Evolutionary conservation across 2,329 filamentous ascomycete species (phyloP), one percentile per base, ranked within the genome.

Genomic region (Pestalotiopsis fici): DNA sequence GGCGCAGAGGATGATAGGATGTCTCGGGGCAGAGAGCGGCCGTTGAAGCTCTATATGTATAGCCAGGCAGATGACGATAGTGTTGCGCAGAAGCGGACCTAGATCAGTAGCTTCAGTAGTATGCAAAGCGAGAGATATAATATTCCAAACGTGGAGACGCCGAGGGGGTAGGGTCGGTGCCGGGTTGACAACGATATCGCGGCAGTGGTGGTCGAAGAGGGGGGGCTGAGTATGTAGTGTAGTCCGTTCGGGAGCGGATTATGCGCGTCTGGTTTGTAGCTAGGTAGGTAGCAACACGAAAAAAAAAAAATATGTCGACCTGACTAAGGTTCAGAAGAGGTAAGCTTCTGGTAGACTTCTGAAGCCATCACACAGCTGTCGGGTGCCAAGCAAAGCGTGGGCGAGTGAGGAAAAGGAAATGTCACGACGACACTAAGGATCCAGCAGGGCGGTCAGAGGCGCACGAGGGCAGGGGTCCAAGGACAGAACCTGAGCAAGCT

Each of bases 401-500:
- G 43, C 13, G 28, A 27, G 23, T 12, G 27, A 54, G 43, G 25
- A 55, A 64, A 25, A 39, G 43, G 43, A 50, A 50, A 50, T 50
- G 43, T 50, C 43, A 18, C 43, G n/a, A 21, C 43, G 7, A 31
- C 37, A 55, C 61, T 64, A 64, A 25, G 27, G 43, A 23, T 55
- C 61, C 61, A 64, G 61, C 61, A 64, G 61, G 50, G 61, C 61
- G 61, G 61, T 64, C 61, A 64, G 28, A 47, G 18, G 23, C 39
- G 23, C 60, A 47, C n/a, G 59, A 28, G 37, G 23, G 25, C 61
- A 35, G 28, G 39, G 61, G 43, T 31, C 27, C 25, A 50, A 15
- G 61, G 47, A n/a, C 12, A 25, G 23, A 23, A 27, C 18, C 21
- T 31, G 35, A 31, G 11, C 11, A 11, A 6, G 6, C 11, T 35